Evolutionary conservation across 2,329 filamentous ascomycete species (phyloP), one percentile per base, ranked within the genome.

Genomic region (Mollisia scopiformis): DNA sequence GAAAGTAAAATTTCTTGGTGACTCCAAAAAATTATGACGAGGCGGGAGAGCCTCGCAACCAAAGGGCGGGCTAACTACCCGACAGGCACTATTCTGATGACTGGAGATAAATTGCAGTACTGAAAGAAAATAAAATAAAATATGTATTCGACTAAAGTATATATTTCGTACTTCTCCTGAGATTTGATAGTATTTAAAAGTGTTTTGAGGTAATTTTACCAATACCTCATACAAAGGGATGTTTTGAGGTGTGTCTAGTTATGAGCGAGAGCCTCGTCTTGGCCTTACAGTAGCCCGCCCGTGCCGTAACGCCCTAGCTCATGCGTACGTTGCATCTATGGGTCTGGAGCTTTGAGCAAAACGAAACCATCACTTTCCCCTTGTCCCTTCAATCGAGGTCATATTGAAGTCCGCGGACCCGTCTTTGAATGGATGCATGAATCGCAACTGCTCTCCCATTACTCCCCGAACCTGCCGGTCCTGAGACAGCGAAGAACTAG

Each of bases 371-470:
- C 30, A 47, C 21, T 35, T 52, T 31, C 31, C 21, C 43, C n/a
- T 37, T 39, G 43, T 16, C 57, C n/a, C 39, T 31, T 47, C 6
- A 47, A 25, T 10, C 27, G 28, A 49, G n/a, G n/a, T 33, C 1
- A 19, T 10, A 16, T 52, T 54, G 55, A 39, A 65, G 10, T 21
- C 39, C 51, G 55, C 51, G 55, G 43, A 56, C 53, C n/a, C 23
- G 47, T 23, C 39, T 47, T 59, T 66, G 41, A 52, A 68, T 67
- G 66, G 62, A 61, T 37, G 56, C 58, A 62, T 57, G 28, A 61
- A 58, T 33, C 62, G 54, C 58, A 52, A 59, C n/a, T 25, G 47
- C 52, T 1, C 35, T 28, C 31, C 14, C n/a, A 47, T 28, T 47
- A 49, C n/a, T 31, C 25, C 21, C 49, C 37, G 23, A 47, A 47